Evolutionary conservation across 441 rosid genomes (phyloP).

Genomic region (Adansonia grandidieri): DNA sequence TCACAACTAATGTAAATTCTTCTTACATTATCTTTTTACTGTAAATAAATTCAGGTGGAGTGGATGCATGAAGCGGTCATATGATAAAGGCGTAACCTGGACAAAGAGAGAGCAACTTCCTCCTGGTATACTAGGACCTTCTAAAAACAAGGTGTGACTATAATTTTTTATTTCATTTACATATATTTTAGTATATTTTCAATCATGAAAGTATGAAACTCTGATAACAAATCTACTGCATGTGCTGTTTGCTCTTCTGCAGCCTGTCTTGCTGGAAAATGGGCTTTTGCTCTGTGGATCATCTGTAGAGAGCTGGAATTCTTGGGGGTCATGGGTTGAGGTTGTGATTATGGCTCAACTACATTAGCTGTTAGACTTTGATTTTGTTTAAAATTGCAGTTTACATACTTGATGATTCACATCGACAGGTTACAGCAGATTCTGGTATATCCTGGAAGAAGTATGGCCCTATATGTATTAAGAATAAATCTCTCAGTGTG

Average conservation of each 20-base stretch:
- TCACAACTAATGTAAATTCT: background rate
- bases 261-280: slow-evolving; percentile 79
- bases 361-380: background rate
- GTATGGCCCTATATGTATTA: slow-evolving; percentile 71
- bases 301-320: slow-evolving; percentile 93
- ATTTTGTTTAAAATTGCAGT: background rate
- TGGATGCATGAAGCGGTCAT: slow-evolving; percentile 85
- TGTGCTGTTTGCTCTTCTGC: slow-evolving; percentile 27
- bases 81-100: slow-evolving; percentile 77
- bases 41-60: slow-evolving; percentile 65
- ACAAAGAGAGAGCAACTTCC: slow-evolving; percentile 83
- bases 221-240: background rate
- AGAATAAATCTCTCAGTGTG: slow-evolving; percentile 71
- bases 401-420: background rate
- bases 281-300: slow-evolving; percentile 84
- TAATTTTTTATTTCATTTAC: background rate
- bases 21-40: slow-evolving; percentile 10
- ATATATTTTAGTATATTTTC: background rate
- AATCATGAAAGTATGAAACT: slow-evolving; percentile 4
- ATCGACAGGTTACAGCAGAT: slow-evolving; percentile 64
- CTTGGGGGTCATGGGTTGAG: slow-evolving; percentile 29
- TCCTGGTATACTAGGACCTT: slow-evolving; percentile 86
- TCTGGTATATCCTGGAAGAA: slow-evolving; percentile 79
- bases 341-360: background rate
- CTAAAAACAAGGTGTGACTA: slow-evolving; percentile 74